These are phyloP conservation scores for Pythium dissimile DNA, from an alignment of 352 stramenopile genomes.

Conservation along the genomic window DNA sequence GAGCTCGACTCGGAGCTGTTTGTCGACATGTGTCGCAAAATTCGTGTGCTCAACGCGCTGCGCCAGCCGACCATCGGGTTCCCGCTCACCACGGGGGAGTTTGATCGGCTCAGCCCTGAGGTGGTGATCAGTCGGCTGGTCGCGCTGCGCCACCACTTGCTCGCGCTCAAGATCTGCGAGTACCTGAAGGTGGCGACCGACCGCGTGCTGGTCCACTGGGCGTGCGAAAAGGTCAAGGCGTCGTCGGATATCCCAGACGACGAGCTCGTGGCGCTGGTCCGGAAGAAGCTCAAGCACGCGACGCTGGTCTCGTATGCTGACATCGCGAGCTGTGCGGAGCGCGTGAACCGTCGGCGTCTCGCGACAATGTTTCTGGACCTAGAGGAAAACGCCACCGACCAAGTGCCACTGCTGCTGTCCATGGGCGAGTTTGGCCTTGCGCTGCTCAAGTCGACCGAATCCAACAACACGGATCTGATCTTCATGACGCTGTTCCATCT, in stretches of 20 bases:
- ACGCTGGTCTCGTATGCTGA: constrained; percentile 80
- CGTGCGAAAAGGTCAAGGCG: constrained; percentile 86
- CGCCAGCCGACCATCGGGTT: constrained; percentile 78
- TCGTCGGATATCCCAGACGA: constrained; percentile 60
- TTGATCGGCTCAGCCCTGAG: constrained; percentile 77
- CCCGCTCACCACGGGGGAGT: constrained; percentile 76
- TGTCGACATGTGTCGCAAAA: constrained; percentile 86
- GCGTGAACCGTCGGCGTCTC: constrained; percentile 73
- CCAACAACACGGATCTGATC: constrained; percentile 87
- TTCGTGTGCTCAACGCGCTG: constrained; percentile 89
- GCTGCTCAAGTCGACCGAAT: constrained; percentile 85
- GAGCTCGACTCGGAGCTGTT: constrained; percentile 81
- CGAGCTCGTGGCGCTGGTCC: constrained; percentile 78
- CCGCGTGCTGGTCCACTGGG: constrained; percentile 88
- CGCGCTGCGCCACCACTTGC: constrained; percentile 80
- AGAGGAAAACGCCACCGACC: constrained; percentile 85
- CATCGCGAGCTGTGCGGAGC: constrained; percentile 80
- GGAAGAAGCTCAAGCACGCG: constrained; percentile 79
- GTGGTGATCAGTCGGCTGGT: constrained; percentile 86
- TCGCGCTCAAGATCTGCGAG: constrained; percentile 90
- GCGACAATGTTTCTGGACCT: constrained; percentile 89
- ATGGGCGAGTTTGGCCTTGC: constrained; percentile 91
- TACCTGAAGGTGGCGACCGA: constrained; percentile 87
- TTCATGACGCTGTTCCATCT: constrained; percentile 89
- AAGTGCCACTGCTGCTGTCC: constrained; percentile 85